These are phyloP conservation scores for Suillus americanus DNA, from an alignment of 768 basidiomycete species.

Conservation along the genomic window DNA sequence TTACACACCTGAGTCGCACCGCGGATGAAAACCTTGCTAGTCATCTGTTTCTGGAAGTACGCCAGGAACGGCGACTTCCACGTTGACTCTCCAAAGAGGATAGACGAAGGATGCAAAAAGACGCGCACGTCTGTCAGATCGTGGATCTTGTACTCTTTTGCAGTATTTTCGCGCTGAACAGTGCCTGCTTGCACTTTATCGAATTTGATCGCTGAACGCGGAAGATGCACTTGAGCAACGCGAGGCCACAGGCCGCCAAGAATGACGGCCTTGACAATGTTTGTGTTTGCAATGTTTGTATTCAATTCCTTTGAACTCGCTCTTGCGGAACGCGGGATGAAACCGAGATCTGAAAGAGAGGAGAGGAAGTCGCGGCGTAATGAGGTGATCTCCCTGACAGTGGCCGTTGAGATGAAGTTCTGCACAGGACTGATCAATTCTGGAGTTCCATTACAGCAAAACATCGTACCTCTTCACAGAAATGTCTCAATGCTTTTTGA, in stretches of 20 bases:
- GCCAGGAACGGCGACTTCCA: slow-evolving; percentile 82
- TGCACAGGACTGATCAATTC: slow-evolving; percentile 26
- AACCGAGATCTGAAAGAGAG: slow-evolving; percentile 68
- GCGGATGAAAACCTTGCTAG: slow-evolving; percentile 80
- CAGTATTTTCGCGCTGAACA: slow-evolving; percentile 80
- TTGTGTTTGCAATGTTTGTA: slow-evolving; percentile 60
- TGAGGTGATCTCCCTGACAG: slow-evolving; percentile 74
- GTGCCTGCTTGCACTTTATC: slow-evolving; percentile 84
- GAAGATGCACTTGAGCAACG: slow-evolving; percentile 74
- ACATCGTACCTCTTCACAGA: slow-evolving; percentile 65
- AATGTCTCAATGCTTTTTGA: slow-evolving; percentile 45
- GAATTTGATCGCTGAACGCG: slow-evolving; percentile 73
- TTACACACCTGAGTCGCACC: slow-evolving; percentile 82
- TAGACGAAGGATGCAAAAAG: slow-evolving; percentile 82
- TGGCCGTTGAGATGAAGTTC: slow-evolving; percentile 80
- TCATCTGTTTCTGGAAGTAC: slow-evolving; percentile 82
- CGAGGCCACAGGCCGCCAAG: slow-evolving; percentile 88
- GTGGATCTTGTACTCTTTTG: slow-evolving; percentile 80
- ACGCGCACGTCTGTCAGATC: slow-evolving; percentile 65
- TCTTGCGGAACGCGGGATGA: slow-evolving; percentile 50
- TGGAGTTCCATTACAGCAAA: slow-evolving; percentile 6
- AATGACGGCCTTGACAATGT: slow-evolving; percentile 81
- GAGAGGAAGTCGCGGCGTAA: slow-evolving; percentile 77
- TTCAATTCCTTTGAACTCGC: slow-evolving; percentile 57
- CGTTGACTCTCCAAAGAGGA: slow-evolving; percentile 67